phyloP scores from a whole-genome alignment of 83 land plant species.

The Diphasiastrum complanatum region DNA sequence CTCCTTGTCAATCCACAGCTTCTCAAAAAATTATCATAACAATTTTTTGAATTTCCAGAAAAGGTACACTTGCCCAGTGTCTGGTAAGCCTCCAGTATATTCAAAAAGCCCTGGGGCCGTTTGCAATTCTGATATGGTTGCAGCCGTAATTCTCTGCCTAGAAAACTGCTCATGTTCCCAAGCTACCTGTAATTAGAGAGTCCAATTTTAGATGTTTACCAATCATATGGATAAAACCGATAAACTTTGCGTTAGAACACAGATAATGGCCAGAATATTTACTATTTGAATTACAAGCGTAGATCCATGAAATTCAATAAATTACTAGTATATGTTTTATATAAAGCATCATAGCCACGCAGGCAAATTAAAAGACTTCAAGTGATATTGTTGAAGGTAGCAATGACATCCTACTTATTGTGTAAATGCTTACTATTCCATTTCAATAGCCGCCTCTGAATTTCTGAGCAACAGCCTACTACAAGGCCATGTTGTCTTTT shows the following conservation, averaged over 20 bases:
- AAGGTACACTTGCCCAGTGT: slow-evolving; percentile 45
- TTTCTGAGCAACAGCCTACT: no score
- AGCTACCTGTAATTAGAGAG: slow-evolving; percentile 64
- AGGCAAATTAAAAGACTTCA: no score
- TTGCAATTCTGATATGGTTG: slow-evolving; percentile 75
- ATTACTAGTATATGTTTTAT: no score
- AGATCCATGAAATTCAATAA: background rate
- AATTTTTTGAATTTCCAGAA: background rate
- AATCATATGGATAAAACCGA: background rate
- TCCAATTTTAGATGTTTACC: background rate
- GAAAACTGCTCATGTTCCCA: slow-evolving; percentile 99
- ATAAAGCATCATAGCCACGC: no score
- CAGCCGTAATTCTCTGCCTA: slow-evolving; percentile 87
- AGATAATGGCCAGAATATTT: background rate
- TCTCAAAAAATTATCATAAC: no score
- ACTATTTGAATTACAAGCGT: background rate
- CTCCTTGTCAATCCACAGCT: no score
- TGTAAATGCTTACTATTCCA: no score
- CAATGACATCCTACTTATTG: no score
- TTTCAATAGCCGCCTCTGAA: no score
- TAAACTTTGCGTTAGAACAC: no score
- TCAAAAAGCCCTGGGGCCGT: slow-evolving; percentile 67
- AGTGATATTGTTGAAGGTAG: no score
- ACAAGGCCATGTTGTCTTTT: no score
- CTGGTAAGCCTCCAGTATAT: slow-evolving; percentile 64